Evolutionary conservation across 2,329 filamentous ascomycete genomes (phyloP).

Genomic region (Venturia pyrina): DNA sequence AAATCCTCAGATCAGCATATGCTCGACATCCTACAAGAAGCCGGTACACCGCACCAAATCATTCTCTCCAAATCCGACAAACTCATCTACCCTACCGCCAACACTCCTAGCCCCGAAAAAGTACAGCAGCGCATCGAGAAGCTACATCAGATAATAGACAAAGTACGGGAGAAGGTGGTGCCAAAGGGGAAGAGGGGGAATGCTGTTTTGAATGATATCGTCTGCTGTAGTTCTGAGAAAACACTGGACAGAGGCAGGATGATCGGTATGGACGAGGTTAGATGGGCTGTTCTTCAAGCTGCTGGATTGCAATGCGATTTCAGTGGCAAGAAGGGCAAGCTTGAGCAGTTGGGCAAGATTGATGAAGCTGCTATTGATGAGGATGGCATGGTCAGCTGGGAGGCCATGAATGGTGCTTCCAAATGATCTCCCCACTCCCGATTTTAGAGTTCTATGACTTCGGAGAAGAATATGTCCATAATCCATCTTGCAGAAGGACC

Average conservation of each 20-base stretch:
- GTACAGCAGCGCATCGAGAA: slow-evolving; percentile 16
- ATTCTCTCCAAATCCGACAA: slow-evolving; percentile 58
- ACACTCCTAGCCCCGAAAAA: slow-evolving; percentile 12
- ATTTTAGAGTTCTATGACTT: background rate
- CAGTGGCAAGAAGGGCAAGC: slow-evolving; percentile 14
- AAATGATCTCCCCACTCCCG: background rate
- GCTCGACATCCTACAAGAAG: slow-evolving; percentile 43
- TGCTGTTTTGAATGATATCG: slow-evolving; percentile 35
- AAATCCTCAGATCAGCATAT: slow-evolving; percentile 51
- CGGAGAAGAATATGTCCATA: no score
- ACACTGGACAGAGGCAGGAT: slow-evolving; percentile 35
- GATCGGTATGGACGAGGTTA: slow-evolving; percentile 51
- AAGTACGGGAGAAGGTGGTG: slow-evolving; percentile 33
- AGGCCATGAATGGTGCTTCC: background rate
- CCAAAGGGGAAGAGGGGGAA: slow-evolving; percentile 28
- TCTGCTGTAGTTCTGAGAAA: slow-evolving; percentile 47
- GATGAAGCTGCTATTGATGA: background rate
- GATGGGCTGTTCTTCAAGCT: slow-evolving; percentile 55
- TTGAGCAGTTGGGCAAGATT: background rate
- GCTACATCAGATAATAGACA: slow-evolving; percentile 30
- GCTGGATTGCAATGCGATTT: slow-evolving; percentile 42
- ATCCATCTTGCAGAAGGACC: no score
- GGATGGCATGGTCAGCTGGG: background rate
- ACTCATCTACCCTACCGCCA: slow-evolving; percentile 30
- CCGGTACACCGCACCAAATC: slow-evolving; percentile 54